Percentiles rank a stretch among this genome's conserved stretches.
phyloP scores from a whole-genome alignment of 2,329 filamentous ascomycete species.

The Calonectria naviculata region DNA sequence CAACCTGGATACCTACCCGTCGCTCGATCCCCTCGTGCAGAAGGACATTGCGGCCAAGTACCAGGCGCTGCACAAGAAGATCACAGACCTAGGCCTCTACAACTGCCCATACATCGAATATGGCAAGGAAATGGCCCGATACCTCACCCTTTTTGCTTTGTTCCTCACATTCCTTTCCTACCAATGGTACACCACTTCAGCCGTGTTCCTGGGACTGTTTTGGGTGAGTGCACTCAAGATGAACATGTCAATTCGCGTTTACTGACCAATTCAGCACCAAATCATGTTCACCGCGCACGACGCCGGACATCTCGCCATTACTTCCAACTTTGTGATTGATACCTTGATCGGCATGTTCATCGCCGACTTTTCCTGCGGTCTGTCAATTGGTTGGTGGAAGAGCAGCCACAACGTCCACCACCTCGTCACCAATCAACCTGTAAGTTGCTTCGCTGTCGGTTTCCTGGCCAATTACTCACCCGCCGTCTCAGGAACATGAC shows the following conservation, averaged over 20 bases:
- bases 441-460: constrained; percentile 35
- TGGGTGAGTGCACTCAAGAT: constrained; percentile 56
- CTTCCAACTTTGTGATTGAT: constrained; percentile 67
- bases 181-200: constrained; percentile 68
- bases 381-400: constrained; percentile 78
- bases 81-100: constrained; percentile 68
- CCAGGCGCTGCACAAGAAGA: constrained; percentile 63
- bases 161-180: constrained; percentile 59
- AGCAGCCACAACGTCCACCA: constrained; percentile 77
- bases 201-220: constrained; percentile 69
- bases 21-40: constrained; percentile 65
- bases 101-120: constrained; percentile 69
- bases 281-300: constrained; percentile 77
- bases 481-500: constrained; percentile 58
- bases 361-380: constrained; percentile 73
- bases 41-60: constrained; percentile 66
- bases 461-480: background rate
- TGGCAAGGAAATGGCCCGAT: constrained; percentile 67
- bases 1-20: constrained; percentile 57
- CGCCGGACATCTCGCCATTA: constrained; percentile 72
- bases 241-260: background rate
- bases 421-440: constrained; percentile 72
- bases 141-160: constrained; percentile 58
- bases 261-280: constrained; percentile 62
- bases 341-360: constrained; percentile 72